These are phyloP conservation scores for Iris pallida DNA, from an alignment of 116 monocot species.

Conservation along the genomic window DNA sequence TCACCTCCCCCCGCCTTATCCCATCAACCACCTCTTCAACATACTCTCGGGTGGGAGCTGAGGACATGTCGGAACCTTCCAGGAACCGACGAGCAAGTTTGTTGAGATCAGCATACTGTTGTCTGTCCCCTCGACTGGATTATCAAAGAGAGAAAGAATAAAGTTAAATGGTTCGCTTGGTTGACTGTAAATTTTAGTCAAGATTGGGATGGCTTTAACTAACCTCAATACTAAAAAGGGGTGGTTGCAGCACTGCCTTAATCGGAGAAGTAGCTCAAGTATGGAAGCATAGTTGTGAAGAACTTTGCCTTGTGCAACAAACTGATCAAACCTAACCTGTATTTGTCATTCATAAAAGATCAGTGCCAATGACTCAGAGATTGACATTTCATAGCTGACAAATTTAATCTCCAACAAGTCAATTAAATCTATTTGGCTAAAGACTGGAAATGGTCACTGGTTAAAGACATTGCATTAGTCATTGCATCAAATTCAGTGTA, in stretches of 20 bases:
- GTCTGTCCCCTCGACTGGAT: constrained; percentile 40
- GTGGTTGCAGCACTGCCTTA: constrained; percentile 91
- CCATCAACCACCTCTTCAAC: constrained; percentile 76
- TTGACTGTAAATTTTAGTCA: background rate
- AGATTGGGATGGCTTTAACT: background rate
- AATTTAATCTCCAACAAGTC: too few relatives aligned
- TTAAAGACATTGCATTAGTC: too few relatives aligned
- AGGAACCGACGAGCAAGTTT: constrained; percentile 56
- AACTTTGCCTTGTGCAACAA: constrained; percentile 84
- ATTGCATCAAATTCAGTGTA: background rate
- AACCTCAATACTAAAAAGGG: constrained; percentile 82
- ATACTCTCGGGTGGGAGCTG: constrained; percentile 34
- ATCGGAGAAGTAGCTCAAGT: constrained; percentile 75
- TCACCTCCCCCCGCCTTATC: constrained; percentile 51
- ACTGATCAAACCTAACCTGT: constrained; percentile 80
- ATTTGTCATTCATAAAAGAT: background rate
- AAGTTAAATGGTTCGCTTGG: background rate
- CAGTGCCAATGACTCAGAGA: background rate
- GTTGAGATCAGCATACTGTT: constrained; percentile 52
- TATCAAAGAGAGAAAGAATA: background rate
- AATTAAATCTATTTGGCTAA: too few relatives aligned
- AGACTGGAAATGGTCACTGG: too few relatives aligned
- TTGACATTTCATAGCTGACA: background rate
- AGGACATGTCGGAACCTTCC: constrained; percentile 12
- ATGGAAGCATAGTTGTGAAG: constrained; percentile 89